Evolutionary conservation across 768 basidiomycete species (phyloP).

Genomic region (Trametes cingulata): DNA sequence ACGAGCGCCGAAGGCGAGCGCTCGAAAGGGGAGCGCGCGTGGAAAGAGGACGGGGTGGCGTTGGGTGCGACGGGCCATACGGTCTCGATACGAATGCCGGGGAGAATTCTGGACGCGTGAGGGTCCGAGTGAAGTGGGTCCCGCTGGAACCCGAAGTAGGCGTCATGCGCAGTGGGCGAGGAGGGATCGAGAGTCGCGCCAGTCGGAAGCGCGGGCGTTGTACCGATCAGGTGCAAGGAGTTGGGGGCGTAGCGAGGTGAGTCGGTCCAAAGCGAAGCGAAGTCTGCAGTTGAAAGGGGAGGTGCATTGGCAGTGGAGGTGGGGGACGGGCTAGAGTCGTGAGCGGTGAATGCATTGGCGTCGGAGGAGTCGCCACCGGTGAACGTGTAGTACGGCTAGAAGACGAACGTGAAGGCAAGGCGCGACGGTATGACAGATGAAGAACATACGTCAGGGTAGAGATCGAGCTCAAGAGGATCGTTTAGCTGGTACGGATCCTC

Average conservation of each 20-base stretch:
- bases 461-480: conserved; percentile 6
- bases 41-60: background rate
- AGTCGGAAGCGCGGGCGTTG: background rate
- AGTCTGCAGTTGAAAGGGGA: background rate
- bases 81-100: conserved; percentile 19
- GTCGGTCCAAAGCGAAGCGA: background rate
- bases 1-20: conserved; percentile 1
- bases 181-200: background rate
- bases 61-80: background rate
- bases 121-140: background rate
- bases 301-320: background rate
- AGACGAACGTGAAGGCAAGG: background rate
- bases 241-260: background rate
- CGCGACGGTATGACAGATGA: background rate
- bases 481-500: background rate
- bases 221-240: background rate
- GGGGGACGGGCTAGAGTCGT: background rate
- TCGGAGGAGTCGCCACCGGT: background rate
- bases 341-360: background rate
- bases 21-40: conserved; percentile 8
- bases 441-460: background rate
- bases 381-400: background rate
- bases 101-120: background rate
- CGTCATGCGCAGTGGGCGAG: background rate
- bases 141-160: background rate